Percentiles rank a stretch among this genome's conserved stretches.
Evolutionary conservation across 495 filamentous ascomycete species (phyloP).

Genomic region (Hypoxylon lenormandii): DNA sequence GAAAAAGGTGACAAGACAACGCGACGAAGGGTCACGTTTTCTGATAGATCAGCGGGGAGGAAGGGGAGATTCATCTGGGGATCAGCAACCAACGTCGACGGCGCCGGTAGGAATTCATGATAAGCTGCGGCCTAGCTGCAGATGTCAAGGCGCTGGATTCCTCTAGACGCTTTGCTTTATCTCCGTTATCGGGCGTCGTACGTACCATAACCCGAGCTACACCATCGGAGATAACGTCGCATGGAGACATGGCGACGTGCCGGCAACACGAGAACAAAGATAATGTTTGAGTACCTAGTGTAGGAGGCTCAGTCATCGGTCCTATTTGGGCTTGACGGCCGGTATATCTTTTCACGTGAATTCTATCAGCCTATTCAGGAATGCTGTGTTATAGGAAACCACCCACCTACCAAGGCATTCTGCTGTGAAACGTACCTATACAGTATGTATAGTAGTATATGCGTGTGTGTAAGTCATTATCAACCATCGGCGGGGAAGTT

Average conservation of each 20-base stretch:
- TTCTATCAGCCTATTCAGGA: background rate
- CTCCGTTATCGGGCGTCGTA: constrained; percentile 48
- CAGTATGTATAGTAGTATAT: constrained; percentile 21
- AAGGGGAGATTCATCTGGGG: constrained; percentile 42
- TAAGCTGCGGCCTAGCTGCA: constrained; percentile 39
- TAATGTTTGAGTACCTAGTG: constrained; percentile 17
- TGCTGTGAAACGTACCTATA: constrained; percentile 17
- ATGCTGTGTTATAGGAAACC: background rate
- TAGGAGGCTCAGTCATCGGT: constrained; percentile 25
- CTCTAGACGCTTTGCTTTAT: constrained; percentile 40
- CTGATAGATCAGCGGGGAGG: constrained; percentile 41
- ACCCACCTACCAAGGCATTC: too few species aligned
- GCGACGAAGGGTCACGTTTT: constrained; percentile 22
- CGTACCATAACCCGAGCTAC: constrained; percentile 23
- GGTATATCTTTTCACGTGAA: constrained; percentile 16
- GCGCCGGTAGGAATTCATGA: constrained; percentile 17
- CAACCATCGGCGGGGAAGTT: constrained; percentile 11
- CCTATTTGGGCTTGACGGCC: constrained; percentile 6
- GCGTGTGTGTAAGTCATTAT: constrained; percentile 2
- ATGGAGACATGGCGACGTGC: constrained; percentile 18
- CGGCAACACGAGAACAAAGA: constrained; percentile 8
- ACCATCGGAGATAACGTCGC: constrained; percentile 44
- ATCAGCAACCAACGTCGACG: constrained; percentile 35
- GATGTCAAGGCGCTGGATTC: constrained; percentile 25
- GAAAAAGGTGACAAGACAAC: constrained; percentile 20